These are phyloP conservation scores for Entomortierella lignicola DNA, from an alignment of 192 early-diverging fungal genomes.

Conservation along the genomic window DNA sequence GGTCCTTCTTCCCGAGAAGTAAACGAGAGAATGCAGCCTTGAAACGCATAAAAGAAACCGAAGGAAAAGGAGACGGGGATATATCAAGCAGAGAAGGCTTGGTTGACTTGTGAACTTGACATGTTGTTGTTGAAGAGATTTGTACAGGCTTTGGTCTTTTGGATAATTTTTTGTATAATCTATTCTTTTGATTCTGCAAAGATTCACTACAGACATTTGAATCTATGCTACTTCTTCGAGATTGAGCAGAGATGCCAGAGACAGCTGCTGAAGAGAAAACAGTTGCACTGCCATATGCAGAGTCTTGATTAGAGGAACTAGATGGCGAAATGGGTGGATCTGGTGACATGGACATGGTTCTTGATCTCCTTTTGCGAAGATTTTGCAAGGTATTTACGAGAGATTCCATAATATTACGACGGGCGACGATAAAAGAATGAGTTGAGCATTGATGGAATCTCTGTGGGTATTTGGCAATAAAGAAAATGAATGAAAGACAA, in stretches of 20 bases:
- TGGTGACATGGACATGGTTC: not conserved
- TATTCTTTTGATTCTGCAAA: not conserved
- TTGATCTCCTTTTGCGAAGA: not conserved
- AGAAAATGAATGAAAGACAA: not conserved
- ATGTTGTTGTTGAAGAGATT: not conserved
- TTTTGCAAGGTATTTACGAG: slow-evolving; percentile 13
- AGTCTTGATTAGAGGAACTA: slow-evolving; percentile 17
- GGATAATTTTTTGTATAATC: not conserved
- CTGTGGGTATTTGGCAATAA: not conserved
- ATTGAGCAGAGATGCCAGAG: not conserved
- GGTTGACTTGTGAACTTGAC: not conserved
- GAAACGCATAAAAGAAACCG: slow-evolving; percentile 10
- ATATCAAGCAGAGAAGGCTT: too few relatives aligned
- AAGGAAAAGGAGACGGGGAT: not conserved
- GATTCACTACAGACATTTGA: not conserved
- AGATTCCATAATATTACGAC: not conserved
- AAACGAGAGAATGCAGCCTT: slow-evolving; percentile 19
- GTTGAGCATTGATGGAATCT: not conserved
- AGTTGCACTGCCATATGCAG: slow-evolving; percentile 15
- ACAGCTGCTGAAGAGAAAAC: slow-evolving; percentile 8
- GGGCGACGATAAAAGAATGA: not conserved
- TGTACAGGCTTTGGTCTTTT: not conserved
- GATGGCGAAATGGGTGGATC: not conserved
- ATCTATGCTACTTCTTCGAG: slow-evolving; percentile 4
- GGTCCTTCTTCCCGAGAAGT: slow-evolving; percentile 12